Conservation (phyloP, 1,284 basidiomycete species). For the Ceratobasidium sp. region DNA sequence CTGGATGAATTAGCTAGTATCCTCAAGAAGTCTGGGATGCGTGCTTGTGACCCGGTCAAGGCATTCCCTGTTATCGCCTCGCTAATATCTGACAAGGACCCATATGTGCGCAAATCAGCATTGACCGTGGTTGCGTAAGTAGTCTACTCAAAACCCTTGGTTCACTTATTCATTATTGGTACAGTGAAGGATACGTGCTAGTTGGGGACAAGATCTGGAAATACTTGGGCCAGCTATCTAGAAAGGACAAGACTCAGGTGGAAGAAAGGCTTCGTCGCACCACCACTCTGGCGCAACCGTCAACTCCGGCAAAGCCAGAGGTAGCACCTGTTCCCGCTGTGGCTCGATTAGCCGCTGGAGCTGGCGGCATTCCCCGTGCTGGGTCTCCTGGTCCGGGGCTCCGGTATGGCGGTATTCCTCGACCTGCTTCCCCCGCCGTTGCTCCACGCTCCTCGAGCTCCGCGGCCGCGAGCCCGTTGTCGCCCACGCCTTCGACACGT, state of each 20-base stretch:
- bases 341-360: conserved; percentile 65
- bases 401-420: conserved; percentile 52
- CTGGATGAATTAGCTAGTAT: conserved; percentile 84
- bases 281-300: conserved; percentile 63
- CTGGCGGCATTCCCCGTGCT: conserved; percentile 65
- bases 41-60: conserved; percentile 82
- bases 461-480: conserved; percentile 69
- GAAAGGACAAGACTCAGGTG: conserved; percentile 91
- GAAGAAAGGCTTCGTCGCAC: conserved; percentile 91
- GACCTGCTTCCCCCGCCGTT: conserved; percentile 48
- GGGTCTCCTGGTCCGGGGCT: conserved; percentile 62
- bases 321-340: conserved; percentile 53
- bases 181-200: conserved; percentile 83
- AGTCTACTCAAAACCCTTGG: conserved; percentile 1
- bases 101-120: conserved; percentile 85
- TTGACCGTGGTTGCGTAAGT: conserved; percentile 77
- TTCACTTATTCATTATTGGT: conserved; percentile 45
- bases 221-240: conserved; percentile 78
- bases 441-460: conserved; percentile 43
- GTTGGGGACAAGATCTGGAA: conserved; percentile 90
- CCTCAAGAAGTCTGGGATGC: conserved; percentile 85
- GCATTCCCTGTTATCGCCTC: conserved; percentile 84
- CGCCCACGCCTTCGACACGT: conserved; percentile 61
- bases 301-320: conserved; percentile 45
- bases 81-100: conserved; percentile 90